Evolutionary conservation across 805 yeast genomes (phyloP).

Genomic region (Spathaspora passalidarum): DNA sequence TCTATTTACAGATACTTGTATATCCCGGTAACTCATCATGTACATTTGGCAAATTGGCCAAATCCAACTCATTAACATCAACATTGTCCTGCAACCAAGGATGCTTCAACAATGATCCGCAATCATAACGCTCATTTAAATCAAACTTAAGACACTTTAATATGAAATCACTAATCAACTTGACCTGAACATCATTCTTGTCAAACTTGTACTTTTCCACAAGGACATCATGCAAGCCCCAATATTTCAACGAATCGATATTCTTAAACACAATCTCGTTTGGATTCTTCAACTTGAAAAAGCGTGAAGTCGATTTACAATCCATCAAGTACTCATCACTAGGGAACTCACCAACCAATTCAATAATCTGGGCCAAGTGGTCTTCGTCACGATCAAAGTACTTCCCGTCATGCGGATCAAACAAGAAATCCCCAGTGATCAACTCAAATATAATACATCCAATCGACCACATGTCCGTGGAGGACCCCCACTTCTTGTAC

Average conservation of each 20-base stretch:
- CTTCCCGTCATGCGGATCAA: constrained; percentile 56
- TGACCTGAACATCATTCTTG: constrained; percentile 27
- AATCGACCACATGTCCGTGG: constrained; percentile 59
- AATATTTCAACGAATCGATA: constrained; percentile 47
- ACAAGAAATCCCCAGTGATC: constrained; percentile 58
- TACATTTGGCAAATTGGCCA: constrained; percentile 20
- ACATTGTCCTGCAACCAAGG: constrained; percentile 40
- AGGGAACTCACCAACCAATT: constrained; percentile 45
- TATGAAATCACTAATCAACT: constrained; percentile 45
- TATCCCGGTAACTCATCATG: constrained; percentile 30
- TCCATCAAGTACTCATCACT: constrained; percentile 35
- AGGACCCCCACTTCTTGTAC: constrained; percentile 55
- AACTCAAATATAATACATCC: constrained; percentile 60
- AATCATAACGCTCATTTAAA: constrained; percentile 51
- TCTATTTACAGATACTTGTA: constrained; percentile 11
- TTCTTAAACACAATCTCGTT: constrained; percentile 33
- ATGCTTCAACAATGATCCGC: constrained; percentile 51
- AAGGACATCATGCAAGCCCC: constrained; percentile 50
- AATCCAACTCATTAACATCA: constrained; percentile 7
- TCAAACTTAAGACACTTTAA: constrained; percentile 48
- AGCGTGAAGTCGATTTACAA: constrained; percentile 39
- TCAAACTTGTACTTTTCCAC: constrained; percentile 48
- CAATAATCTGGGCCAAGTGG: constrained; percentile 61
- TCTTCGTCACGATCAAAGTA: constrained; percentile 54
- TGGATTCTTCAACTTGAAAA: constrained; percentile 32